Evolutionary conservation across 306 rosid species (phyloP).

Genomic region (Medicago arabica): DNA sequence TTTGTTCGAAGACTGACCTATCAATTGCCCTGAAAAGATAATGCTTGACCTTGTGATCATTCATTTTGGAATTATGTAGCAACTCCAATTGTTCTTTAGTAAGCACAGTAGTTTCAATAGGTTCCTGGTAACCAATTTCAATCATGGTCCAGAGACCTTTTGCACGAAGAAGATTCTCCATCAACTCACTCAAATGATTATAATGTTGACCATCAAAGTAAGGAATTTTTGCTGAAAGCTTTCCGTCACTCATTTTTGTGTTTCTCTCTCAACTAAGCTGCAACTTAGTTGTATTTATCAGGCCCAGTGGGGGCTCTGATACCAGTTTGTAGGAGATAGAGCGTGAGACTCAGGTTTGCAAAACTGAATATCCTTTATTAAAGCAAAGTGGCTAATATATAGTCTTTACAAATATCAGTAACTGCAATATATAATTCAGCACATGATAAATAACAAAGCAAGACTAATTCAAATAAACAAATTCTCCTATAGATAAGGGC

Average conservation of each 20-base stretch:
- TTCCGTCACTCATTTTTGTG: no score
- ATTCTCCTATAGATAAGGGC: not conserved
- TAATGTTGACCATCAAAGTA: not conserved
- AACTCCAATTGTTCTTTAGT: not conserved
- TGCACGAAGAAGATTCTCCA: not conserved
- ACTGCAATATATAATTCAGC: not conserved
- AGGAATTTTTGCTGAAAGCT: no score
- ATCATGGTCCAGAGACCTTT: not conserved
- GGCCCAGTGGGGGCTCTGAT: not conserved
- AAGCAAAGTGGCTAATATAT: no score
- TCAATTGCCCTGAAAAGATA: constrained; percentile 2
- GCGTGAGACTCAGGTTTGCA: no score
- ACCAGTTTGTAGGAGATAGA: not conserved
- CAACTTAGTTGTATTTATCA: not conserved
- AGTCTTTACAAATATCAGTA: no score
- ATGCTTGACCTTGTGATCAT: constrained; percentile 9
- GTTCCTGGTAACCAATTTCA: not conserved
- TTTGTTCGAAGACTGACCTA: constrained; percentile 1
- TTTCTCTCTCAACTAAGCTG: not conserved
- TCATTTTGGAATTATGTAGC: not conserved
- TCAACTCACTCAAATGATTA: not conserved
- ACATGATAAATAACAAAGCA: not conserved
- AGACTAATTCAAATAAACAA: not conserved
- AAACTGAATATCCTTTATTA: no score
- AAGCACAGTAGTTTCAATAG: not conserved